A percentile compares a stretch with the other conserved stretches of the same genome.
Conservation (phyloP, 208 protist species). For the Leishmania lainsoni region DNA sequence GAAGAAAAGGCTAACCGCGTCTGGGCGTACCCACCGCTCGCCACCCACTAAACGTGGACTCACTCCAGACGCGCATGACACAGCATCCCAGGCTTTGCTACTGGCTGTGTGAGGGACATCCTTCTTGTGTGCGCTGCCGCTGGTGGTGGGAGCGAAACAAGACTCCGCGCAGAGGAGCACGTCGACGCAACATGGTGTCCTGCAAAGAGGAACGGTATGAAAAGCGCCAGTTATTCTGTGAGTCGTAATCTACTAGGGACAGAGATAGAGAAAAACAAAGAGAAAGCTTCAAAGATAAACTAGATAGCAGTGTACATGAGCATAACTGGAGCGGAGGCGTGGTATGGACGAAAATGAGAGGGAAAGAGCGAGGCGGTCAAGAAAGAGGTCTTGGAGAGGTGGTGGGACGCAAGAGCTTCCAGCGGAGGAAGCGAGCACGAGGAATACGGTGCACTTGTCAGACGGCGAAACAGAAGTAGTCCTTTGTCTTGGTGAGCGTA, state of each 20-base stretch:
- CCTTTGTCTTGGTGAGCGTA: not conserved
- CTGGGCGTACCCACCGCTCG: not conserved
- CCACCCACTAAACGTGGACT: too few relatives aligned
- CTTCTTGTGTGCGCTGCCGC: not conserved
- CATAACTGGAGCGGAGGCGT: too few relatives aligned
- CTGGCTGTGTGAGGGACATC: not conserved
- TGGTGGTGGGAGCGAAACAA: not conserved
- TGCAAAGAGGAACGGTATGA: too few relatives aligned
- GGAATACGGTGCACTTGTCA: not conserved
- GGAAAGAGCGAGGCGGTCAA: not conserved
- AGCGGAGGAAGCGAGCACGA: not conserved
- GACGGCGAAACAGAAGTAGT: not conserved
- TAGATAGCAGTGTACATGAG: too few relatives aligned
- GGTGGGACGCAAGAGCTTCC: not conserved
- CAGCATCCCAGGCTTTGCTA: too few relatives aligned
- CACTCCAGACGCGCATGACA: not conserved
- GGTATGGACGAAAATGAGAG: not conserved
- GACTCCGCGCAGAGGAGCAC: not conserved
- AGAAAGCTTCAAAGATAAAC: too few relatives aligned
- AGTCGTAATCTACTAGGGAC: too few relatives aligned
- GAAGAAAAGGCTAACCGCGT: not conserved
- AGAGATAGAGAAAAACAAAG: too few relatives aligned
- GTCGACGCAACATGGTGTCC: too few relatives aligned
- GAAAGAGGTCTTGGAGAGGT: not conserved
- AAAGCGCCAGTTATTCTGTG: too few relatives aligned